These are phyloP conservation scores for Platismatia glauca DNA, from an alignment of 495 filamentous ascomycete genomes.

Conservation along the genomic window DNA sequence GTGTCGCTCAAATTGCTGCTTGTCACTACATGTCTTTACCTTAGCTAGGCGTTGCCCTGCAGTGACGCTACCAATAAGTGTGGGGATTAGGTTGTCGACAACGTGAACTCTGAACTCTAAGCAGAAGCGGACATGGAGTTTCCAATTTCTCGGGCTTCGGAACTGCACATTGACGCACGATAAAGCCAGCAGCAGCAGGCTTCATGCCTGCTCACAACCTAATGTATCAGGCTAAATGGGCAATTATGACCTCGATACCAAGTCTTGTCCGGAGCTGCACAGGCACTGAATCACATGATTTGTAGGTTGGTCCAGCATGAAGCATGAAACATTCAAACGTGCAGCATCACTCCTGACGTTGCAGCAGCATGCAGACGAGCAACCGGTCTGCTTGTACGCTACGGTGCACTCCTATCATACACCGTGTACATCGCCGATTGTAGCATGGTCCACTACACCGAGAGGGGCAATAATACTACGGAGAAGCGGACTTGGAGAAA, in stretches of 20 bases:
- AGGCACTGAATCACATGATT: neutral
- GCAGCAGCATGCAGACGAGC: neutral
- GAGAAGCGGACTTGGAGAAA: neutral
- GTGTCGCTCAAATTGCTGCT: neutral
- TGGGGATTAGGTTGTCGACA: conserved; percentile 11
- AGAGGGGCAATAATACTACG: neutral
- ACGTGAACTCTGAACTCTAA: neutral
- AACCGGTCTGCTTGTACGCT: neutral
- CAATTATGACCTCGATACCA: neutral
- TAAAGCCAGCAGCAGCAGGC: neutral
- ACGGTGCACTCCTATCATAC: neutral
- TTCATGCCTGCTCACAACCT: neutral
- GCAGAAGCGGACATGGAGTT: neutral
- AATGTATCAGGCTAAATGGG: neutral
- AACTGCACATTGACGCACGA: neutral
- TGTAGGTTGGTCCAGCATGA: neutral
- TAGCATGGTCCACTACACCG: neutral
- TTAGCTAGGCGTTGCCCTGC: neutral
- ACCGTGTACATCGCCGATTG: conserved; percentile 3
- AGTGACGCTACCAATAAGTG: conserved; percentile 1
- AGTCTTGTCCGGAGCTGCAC: neutral
- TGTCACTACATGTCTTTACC: neutral
- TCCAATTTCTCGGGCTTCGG: neutral
- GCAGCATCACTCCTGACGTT: neutral
- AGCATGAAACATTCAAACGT: neutral